These are phyloP conservation scores for Colletotrichum tofieldiae DNA, from an alignment of 2,329 filamentous ascomycete genomes.

Conservation along the genomic window DNA sequence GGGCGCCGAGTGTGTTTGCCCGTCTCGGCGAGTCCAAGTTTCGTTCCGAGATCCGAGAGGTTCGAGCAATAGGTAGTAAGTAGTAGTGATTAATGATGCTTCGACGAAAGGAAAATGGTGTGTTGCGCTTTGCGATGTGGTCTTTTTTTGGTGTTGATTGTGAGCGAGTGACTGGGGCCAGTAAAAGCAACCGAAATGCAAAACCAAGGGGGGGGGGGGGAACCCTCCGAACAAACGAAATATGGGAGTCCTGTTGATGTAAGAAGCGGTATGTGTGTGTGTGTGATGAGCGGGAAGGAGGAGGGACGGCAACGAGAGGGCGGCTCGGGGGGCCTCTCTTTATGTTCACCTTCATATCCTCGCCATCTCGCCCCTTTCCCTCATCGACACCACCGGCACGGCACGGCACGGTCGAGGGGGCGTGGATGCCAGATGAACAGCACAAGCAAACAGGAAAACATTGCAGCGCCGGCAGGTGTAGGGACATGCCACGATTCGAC, in stretches of 20 bases:
- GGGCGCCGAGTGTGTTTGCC: background rate
- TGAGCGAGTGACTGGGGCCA: constrained; percentile 37
- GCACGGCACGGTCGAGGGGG: background rate
- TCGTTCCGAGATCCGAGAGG: background rate
- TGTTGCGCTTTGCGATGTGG: constrained; percentile 29
- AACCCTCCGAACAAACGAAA: constrained; percentile 31
- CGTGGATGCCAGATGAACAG: background rate
- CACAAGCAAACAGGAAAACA: constrained; percentile 1
- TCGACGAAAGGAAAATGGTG: constrained; percentile 24
- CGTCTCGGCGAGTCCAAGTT: constrained; percentile 29
- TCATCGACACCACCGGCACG: background rate
- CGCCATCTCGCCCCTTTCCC: background rate
- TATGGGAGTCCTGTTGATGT: constrained; percentile 7
- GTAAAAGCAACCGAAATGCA: background rate
- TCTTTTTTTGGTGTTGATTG: background rate
- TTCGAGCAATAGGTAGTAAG: constrained; percentile 37
- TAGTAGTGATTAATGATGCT: constrained; percentile 33
- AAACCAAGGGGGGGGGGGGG: constrained; percentile 1
- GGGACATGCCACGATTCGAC: constrained; percentile 15
- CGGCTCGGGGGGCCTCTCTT: constrained; percentile 11
- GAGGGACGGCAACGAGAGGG: background rate
- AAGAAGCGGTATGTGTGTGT: constrained; percentile 11
- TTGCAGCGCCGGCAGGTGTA: background rate
- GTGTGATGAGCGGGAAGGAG: background rate
- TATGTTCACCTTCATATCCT: constrained; percentile 16